A percentile compares a stretch with the other conserved stretches of the same genome.
Evolutionary conservation across 768 basidiomycete species (phyloP).

Genomic region (Lentinula sp.): DNA sequence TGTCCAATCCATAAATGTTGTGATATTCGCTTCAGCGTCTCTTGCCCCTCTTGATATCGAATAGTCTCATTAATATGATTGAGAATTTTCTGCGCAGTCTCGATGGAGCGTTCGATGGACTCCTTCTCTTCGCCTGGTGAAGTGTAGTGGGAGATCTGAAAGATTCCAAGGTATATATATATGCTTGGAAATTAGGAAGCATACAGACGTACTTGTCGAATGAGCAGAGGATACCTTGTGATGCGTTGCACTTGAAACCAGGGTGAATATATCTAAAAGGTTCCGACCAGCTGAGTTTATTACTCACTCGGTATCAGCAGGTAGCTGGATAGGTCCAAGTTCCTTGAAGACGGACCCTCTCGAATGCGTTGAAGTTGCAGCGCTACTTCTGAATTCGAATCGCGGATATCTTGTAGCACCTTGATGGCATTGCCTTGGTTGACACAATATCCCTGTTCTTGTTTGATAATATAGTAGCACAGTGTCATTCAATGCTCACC

Average conservation of each 20-base stretch:
- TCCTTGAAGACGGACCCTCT: slow-evolving; percentile 72
- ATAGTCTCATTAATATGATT: slow-evolving; percentile 85
- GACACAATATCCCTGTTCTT: slow-evolving; percentile 74
- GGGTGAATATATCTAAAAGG: neutral
- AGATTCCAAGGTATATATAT: neutral
- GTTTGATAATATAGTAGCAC: neutral
- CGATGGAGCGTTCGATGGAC: slow-evolving; percentile 47
- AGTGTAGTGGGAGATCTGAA: slow-evolving; percentile 74
- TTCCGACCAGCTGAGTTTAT: neutral
- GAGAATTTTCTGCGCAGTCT: slow-evolving; percentile 67
- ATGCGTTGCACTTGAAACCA: slow-evolving; percentile 78
- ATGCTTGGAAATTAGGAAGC: neutral
- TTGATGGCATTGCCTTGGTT: slow-evolving; percentile 80
- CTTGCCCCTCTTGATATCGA: slow-evolving; percentile 73
- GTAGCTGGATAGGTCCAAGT: slow-evolving; percentile 86
- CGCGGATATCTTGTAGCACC: slow-evolving; percentile 66
- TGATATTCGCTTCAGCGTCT: slow-evolving; percentile 70
- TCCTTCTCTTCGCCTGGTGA: slow-evolving; percentile 56
- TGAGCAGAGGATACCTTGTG: slow-evolving; percentile 87
- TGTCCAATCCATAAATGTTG: slow-evolving; percentile 84
- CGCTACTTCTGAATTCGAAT: slow-evolving; percentile 59
- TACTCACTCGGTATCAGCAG: slow-evolving; percentile 82
- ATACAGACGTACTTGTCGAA: slow-evolving; percentile 54
- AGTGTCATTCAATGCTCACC: slow-evolving; percentile 33
- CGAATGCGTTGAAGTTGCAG: slow-evolving; percentile 70